phyloP scores from a whole-genome alignment of 495 filamentous ascomycete species.

The Penicillium longicatenatum region DNA sequence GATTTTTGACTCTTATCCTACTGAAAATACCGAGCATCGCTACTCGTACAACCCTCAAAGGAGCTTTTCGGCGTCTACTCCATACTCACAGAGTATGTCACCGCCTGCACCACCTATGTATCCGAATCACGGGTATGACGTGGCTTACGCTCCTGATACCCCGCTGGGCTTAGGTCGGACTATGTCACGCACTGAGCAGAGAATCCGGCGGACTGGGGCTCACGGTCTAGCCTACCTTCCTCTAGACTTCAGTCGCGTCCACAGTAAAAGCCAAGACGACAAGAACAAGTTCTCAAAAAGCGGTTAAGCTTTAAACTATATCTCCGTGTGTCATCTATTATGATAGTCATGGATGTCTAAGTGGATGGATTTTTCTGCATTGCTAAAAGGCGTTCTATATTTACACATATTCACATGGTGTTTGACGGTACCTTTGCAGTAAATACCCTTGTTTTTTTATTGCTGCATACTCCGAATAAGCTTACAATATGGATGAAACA shows the following conservation, averaged over 20 bases:
- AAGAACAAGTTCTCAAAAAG: constrained; percentile 17
- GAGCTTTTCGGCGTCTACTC: constrained; percentile 23
- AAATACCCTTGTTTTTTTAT: neutral
- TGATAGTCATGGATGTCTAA: neutral
- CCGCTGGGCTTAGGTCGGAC: constrained; percentile 40
- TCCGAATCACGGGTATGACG: constrained; percentile 36
- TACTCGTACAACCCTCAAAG: constrained; percentile 32
- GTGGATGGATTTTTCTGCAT: neutral
- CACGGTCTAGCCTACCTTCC: constrained; percentile 47
- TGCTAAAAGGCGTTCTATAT: neutral
- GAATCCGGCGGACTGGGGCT: constrained; percentile 42
- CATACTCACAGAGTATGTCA: constrained; percentile 33
- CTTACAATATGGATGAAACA: neutral
- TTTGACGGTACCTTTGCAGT: neutral
- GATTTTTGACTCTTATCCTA: constrained; percentile 25
- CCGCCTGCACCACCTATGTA: constrained; percentile 28
- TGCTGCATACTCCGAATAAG: neutral
- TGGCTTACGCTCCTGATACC: constrained; percentile 42
- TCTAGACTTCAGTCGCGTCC: constrained; percentile 34
- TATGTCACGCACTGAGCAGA: constrained; percentile 45
- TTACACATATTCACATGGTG: constrained; percentile 16
- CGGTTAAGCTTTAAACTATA: neutral
- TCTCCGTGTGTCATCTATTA: neutral
- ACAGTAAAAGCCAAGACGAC: constrained; percentile 14
- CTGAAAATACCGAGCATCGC: constrained; percentile 2